Percentiles rank a stretch among this genome's conserved stretches.
These are phyloP conservation scores for Cercophora sp. DNA, from an alignment of 495 filamentous ascomycete species.

Conservation along the genomic window DNA sequence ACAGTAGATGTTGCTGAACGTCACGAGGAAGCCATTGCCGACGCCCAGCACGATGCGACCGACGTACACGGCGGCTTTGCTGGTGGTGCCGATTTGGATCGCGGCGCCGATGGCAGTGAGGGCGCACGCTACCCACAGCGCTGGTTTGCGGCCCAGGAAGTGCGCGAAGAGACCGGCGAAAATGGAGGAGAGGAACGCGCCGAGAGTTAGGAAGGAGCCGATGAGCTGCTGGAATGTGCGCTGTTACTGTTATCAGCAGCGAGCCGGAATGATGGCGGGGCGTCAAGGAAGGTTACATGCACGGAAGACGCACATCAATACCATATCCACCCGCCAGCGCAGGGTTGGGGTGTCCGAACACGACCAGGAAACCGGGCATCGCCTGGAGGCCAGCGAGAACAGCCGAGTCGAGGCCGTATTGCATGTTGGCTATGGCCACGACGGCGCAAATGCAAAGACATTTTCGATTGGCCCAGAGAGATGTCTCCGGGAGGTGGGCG, in stretches of 20 bases:
- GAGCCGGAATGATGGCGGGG: too few species aligned
- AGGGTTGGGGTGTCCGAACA: constrained; percentile 8
- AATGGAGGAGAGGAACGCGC: constrained; percentile 53
- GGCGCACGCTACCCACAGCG: constrained; percentile 45
- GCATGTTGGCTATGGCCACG: too few species aligned
- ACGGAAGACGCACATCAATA: background rate
- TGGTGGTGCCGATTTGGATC: constrained; percentile 3
- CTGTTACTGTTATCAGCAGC: too few species aligned
- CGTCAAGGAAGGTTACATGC: too few species aligned
- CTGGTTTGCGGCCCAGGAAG: constrained; percentile 47
- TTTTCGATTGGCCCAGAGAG: too few species aligned
- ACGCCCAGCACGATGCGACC: constrained; percentile 4
- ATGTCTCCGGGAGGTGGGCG: too few species aligned
- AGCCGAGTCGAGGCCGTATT: constrained; percentile 13
- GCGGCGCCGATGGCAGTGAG: constrained; percentile 32
- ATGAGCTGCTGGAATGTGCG: constrained; percentile 52
- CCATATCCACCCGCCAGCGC: background rate
- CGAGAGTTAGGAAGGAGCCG: constrained; percentile 53
- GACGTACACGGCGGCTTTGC: constrained; percentile 1
- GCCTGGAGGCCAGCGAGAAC: constrained; percentile 11
- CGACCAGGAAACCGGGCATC: constrained; percentile 13
- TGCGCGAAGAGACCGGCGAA: constrained; percentile 44
- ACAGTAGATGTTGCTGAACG: constrained; percentile 9
- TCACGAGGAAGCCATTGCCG: constrained; percentile 9
- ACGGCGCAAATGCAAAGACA: too few species aligned